phyloP scores from a whole-genome alignment of 176 grass and related monocot genomes.

The Cymbopogon citratus region DNA sequence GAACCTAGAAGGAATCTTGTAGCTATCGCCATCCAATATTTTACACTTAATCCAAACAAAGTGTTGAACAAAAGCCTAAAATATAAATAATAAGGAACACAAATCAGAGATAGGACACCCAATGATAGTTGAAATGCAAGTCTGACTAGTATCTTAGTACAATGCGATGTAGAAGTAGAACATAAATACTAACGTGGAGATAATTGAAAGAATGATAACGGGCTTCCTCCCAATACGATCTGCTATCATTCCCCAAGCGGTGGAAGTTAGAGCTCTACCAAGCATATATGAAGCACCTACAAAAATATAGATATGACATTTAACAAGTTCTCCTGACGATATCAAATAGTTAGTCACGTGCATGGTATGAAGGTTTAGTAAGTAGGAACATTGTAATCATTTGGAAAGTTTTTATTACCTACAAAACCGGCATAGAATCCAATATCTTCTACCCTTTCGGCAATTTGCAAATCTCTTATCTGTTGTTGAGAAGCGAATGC shows the following conservation, averaged over 20 bases:
- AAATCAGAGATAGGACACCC: too few species aligned
- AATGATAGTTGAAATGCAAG: too few species aligned
- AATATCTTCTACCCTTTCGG: too few species aligned
- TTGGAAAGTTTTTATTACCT: constrained; percentile 23
- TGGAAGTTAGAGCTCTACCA: constrained; percentile 57
- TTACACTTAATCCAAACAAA: constrained; percentile 53
- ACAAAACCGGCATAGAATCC: too few species aligned
- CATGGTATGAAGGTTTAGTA: neutral
- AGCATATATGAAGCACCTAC: constrained; percentile 77
- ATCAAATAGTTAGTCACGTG: neutral
- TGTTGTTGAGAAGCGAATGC: neutral
- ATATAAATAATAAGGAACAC: neutral
- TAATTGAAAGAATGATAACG: constrained; percentile 37
- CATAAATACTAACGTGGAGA: neutral
- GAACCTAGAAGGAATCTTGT: constrained; percentile 50
- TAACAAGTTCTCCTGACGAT: neutral
- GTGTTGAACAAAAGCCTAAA: constrained; percentile 27
- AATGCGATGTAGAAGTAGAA: too few species aligned
- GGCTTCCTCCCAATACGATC: constrained; percentile 60
- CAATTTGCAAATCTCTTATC: too few species aligned
- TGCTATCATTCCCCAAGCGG: constrained; percentile 48
- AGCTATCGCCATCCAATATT: constrained; percentile 57
- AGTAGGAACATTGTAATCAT: too few species aligned
- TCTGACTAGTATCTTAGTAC: neutral
- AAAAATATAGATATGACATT: neutral